Evolutionary conservation across 1,284 basidiomycete genomes (phyloP).

Genomic region (Phaffia rhodozyma): DNA sequence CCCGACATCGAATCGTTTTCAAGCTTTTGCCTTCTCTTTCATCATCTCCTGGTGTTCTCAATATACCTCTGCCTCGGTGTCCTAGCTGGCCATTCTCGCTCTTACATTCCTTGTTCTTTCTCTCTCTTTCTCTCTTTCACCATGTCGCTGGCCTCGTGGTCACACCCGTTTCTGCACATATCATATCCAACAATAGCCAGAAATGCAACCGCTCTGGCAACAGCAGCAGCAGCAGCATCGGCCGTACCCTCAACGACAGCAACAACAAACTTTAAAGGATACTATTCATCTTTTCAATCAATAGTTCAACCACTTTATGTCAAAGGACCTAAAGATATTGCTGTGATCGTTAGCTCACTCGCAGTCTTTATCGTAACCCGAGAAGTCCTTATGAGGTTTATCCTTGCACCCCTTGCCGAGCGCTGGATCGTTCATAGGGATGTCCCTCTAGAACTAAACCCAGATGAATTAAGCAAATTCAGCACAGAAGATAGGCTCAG

Average conservation of each 20-base stretch:
- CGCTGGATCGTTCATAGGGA: constrained; percentile 44
- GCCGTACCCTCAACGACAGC: too few species aligned
- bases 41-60: not conserved
- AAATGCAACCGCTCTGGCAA: too few species aligned
- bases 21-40: not conserved
- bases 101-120: not conserved
- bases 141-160: not conserved
- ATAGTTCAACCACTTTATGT: constrained; percentile 37
- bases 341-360: constrained; percentile 58
- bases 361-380: constrained; percentile 64
- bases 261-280: too few species aligned
- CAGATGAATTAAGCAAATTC: constrained; percentile 28
- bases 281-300: not conserved
- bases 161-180: not conserved
- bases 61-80: not conserved
- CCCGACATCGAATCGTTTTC: not conserved
- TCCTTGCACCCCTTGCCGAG: constrained; percentile 65
- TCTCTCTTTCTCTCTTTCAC: not conserved
- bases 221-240: too few species aligned
- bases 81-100: not conserved
- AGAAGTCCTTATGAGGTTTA: constrained; percentile 54
- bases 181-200: not conserved
- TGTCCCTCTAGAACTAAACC: constrained; percentile 25
- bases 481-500: constrained; percentile 8
- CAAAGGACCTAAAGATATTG: constrained; percentile 57